Percentiles rank a stretch among this genome's conserved stretches.
Conservation (phyloP, 495 filamentous ascomycete species). For the Penicillium antarcticum region DNA sequence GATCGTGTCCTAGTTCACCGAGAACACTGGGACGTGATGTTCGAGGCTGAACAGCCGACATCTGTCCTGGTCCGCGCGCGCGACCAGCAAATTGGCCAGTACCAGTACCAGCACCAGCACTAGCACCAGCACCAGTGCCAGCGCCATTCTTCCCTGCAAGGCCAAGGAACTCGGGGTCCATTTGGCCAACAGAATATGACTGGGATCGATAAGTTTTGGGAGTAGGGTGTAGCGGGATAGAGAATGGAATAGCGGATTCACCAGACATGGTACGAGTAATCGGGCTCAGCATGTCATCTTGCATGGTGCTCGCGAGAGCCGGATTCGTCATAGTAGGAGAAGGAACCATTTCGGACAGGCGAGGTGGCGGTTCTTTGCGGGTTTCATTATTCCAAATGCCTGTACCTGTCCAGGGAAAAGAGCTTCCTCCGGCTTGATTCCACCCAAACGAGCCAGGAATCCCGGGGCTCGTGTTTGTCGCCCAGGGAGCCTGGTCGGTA, state of each 20-base stretch:
- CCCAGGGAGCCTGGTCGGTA: conserved; percentile 69
- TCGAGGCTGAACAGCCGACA: conserved; percentile 71
- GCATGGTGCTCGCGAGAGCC: conserved; percentile 36
- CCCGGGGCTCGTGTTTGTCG: conserved; percentile 41
- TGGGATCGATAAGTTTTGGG: conserved; percentile 92
- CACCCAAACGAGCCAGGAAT: conserved; percentile 55
- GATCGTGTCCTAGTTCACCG: conserved; percentile 72
- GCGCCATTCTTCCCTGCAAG: conserved; percentile 40
- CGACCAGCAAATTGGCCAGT: conserved; percentile 34
- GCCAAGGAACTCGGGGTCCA: conserved; percentile 62
- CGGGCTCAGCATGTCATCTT: conserved; percentile 54
- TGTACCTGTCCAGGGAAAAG: conserved; percentile 70
- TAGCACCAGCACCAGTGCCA: conserved; percentile 21
- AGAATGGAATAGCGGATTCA: conserved; percentile 72
- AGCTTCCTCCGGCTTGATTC: conserved; percentile 50
- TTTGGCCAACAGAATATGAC: conserved; percentile 93
- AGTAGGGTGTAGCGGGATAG: conserved; percentile 86
- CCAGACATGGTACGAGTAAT: conserved; percentile 51
- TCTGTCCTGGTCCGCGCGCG: conserved; percentile 52
- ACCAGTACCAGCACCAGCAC: conserved; percentile 19
- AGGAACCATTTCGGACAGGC: conserved; percentile 71
- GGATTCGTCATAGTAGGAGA: conserved; percentile 69
- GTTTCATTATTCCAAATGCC: conserved; percentile 77
- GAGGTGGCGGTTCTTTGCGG: conserved; percentile 70
- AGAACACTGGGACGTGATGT: conserved; percentile 84